Conservation (phyloP, 495 filamentous ascomycete genomes). For the Massariosphaeria phaeospora region DNA sequence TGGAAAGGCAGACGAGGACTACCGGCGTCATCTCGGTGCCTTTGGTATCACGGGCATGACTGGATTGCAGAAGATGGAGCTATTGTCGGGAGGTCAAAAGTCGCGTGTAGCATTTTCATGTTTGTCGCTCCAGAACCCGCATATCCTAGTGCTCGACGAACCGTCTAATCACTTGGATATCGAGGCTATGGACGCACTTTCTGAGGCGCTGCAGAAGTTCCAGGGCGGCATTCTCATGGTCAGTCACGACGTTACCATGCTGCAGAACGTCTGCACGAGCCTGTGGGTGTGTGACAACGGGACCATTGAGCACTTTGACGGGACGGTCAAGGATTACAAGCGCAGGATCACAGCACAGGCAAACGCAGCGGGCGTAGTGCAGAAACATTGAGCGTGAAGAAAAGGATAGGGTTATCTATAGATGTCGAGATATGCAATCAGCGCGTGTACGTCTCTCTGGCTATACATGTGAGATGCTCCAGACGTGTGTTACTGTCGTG, state of each 20-base stretch:
- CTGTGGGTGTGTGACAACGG: conserved; percentile 97
- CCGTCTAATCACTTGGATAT: conserved; percentile 98
- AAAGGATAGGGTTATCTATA: too few species aligned
- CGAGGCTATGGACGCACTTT: conserved; percentile 96
- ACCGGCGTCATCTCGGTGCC: conserved; percentile 88
- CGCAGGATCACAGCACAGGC: conserved; percentile 90
- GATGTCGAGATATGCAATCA: too few species aligned
- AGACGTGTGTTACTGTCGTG: too few species aligned
- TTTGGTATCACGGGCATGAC: conserved; percentile 99
- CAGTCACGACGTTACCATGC: conserved; percentile 97
- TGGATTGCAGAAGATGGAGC: conserved; percentile 89
- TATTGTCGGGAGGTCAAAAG: conserved; percentile 96
- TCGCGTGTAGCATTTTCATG: conserved; percentile 96
- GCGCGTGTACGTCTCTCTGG: too few species aligned
- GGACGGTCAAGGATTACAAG: conserved; percentile 96
- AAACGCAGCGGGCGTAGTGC: conserved; percentile 76
- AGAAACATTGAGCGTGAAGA: conserved; percentile 39
- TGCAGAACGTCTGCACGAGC: conserved; percentile 88
- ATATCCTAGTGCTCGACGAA: conserved; percentile 97
- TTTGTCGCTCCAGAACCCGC: conserved; percentile 83
- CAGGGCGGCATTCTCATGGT: conserved; percentile 97
- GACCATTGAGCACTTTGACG: conserved; percentile 92
- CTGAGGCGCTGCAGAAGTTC: conserved; percentile 76
- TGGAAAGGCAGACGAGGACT: conserved; percentile 91
- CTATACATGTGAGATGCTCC: too few species aligned